Percentiles rank a stretch among this genome's conserved stretches.
Evolutionary conservation across 805 yeast genomes (phyloP).

Genomic region (Candida krabiensis): DNA sequence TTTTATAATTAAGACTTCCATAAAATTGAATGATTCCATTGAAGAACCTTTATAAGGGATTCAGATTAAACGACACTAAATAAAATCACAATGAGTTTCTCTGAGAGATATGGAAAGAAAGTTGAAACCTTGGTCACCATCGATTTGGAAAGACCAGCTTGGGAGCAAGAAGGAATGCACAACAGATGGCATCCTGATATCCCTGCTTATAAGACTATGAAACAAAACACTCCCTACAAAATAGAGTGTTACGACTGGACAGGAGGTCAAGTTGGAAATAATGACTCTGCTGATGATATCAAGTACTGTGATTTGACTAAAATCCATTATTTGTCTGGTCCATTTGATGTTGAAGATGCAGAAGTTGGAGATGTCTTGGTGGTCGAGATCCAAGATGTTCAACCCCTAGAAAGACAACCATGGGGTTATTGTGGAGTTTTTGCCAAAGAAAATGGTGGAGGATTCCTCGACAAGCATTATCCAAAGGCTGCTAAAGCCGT

Average conservation of each 20-base stretch:
- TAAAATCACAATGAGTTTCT: too few relatives aligned
- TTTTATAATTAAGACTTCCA: too few relatives aligned
- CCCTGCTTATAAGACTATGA: conserved; percentile 40
- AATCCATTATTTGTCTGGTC: conserved; percentile 52
- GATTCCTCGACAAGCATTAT: conserved; percentile 47
- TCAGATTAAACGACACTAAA: too few relatives aligned
- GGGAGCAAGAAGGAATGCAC: conserved; percentile 47
- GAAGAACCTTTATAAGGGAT: too few relatives aligned
- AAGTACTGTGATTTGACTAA: conserved; percentile 43
- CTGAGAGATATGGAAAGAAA: conserved; percentile 22
- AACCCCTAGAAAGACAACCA: conserved; percentile 50
- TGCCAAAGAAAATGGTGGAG: conserved; percentile 50
- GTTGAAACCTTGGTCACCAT: conserved; percentile 41
- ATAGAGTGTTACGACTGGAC: conserved; percentile 57
- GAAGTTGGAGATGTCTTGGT: conserved; percentile 50
- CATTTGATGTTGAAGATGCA: conserved; percentile 44
- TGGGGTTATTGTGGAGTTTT: conserved; percentile 56
- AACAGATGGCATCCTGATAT: conserved; percentile 57
- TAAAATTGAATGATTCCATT: too few relatives aligned
- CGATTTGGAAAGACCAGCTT: conserved; percentile 44
- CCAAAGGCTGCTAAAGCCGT: conserved; percentile 54
- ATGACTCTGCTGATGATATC: conserved; percentile 50
- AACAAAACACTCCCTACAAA: conserved; percentile 45
- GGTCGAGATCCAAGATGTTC: conserved; percentile 51
- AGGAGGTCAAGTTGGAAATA: conserved; percentile 49